Base-by-base conservation (phyloP, 805 yeast species). In the Zygotorulaspora chibaensis region DNA sequence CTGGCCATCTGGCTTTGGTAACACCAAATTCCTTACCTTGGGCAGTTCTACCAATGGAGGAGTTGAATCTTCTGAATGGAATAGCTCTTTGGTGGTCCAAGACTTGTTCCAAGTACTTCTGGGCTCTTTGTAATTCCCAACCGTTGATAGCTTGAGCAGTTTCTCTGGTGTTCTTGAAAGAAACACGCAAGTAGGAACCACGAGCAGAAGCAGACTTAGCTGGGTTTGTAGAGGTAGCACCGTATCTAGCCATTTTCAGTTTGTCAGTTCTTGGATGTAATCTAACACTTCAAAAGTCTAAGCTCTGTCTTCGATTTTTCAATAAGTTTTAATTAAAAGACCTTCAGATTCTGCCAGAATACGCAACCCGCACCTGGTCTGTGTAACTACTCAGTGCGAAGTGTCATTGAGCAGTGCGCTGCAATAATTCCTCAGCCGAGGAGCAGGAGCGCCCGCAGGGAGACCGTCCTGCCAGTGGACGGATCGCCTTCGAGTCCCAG, bases 1-100 rank as follows among this genome's bases (percentile, higher is more conserved):
- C 96, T 71, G 99, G 99, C 99, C 99, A 93, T 88, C 99, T 90
- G 67, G 99, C 99, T 80, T 86, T 90, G 83, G 96, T 88, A 72
- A 90, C 96, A 78, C 98, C 98, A 70, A 91, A 93, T 81, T 93
- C 99, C 80, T 93, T 91, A 80, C 96, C 99, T 80, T 93, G 99
- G 66, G 95, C 96, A 68, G 99, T 89, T 81, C 99, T 87, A 76
- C 99, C 99, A 68, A 87, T 90, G 66, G 96, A 87, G 62, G 85
- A 81, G 81, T 86, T 85, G 80, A 80, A 91, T 82, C 96, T 83
- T 83, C 99, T 87, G 93, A 93, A 88, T 73, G 99, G 99, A 67
- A 93, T 87, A 69, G 98, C 99, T 84, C 98, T 91, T 80, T 93
- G 81, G 82, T 93, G 96, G 75, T 90, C 95, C 72, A 85, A 76